Evolutionary conservation across 306 rosid genomes (phyloP), one percentile per base, ranked within the genome.

Genomic region (Pachyrhizus erosus): DNA sequence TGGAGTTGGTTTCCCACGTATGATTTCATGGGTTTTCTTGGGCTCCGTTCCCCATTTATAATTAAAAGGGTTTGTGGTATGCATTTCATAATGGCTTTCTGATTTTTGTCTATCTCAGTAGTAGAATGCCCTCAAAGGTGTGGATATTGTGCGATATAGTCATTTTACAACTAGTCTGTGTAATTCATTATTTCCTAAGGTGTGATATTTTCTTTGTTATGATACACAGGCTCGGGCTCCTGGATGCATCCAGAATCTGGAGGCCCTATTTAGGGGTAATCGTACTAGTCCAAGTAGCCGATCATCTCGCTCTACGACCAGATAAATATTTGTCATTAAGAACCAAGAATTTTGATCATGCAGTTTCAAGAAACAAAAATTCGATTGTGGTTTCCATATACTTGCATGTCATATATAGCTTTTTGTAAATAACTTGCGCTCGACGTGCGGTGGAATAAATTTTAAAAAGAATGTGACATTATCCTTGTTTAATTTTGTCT

Each of bases 241-340:
- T 39, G 27, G 54, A 21, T 88, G 91, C 75, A 34, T 88, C 43
- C 48, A 9, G 76, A 75, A 65, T 40, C 75, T 88, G 57, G 65
- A 82, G 55, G 15, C 79, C 48, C 3, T 81, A 14, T 83, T 86
- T 57, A 82, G 29, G 67, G 70, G 83, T 29, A 15, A 84, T 68
- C 81, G 76, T 24, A 83, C 89, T 20, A 85, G 45, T 77, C 91
- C 89, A 14, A 37, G 80, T 57, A 81, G 83, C 79, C 76, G 73
- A 57, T 84, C 89, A 48, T 78, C 91, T 77, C 83, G 76, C 33
- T 57, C 66, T 11, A 62, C 80, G 2, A 21, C 64, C 77, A 43
- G 85, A 86, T 88, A 75, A 83, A 48, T 34, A 66, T 34, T 27
- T 72, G 75, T 71, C 21, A 43, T 13, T 4, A 62, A 75, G 76